Conservation (phyloP, 1,284 basidiomycete genomes). For the Tilletia caries region DNA sequence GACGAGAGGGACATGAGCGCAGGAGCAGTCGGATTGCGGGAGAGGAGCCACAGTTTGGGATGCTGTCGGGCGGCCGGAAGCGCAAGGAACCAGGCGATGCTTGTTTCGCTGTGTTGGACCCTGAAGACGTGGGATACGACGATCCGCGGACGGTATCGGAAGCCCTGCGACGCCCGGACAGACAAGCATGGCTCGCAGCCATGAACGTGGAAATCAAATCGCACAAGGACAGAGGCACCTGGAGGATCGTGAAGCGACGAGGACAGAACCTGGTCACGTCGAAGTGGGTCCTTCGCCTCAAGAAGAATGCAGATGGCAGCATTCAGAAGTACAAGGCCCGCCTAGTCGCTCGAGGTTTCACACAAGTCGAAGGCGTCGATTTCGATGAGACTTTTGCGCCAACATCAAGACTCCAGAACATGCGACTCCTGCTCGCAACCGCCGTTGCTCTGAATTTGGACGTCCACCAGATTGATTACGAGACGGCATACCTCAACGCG, state of each 20-base stretch:
- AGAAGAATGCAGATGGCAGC: slow-evolving; percentile 6
- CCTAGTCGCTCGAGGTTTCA: slow-evolving; percentile 17
- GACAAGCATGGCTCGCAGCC: background rate
- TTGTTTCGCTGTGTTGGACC: background rate
- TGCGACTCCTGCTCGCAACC: background rate
- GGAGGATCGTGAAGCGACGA: background rate
- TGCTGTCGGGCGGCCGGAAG: background rate
- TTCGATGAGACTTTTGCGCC: slow-evolving; percentile 20
- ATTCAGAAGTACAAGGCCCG: slow-evolving; percentile 17
- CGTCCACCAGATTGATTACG: slow-evolving; percentile 6
- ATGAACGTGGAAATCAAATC: slow-evolving; percentile 5
- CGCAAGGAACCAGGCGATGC: background rate
- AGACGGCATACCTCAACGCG: slow-evolving; percentile 12
- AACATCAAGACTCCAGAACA: background rate
- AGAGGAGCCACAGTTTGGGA: background rate
- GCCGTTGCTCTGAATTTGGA: background rate
- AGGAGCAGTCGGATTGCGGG: background rate
- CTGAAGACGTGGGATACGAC: background rate
- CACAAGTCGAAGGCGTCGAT: slow-evolving; percentile 17
- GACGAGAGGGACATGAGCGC: background rate
- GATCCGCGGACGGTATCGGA: background rate
- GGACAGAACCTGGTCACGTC: slow-evolving; percentile 12
- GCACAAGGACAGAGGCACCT: background rate
- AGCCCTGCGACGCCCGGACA: background rate
- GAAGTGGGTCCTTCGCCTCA: slow-evolving; percentile 18